These are phyloP conservation scores for Rachicladosporium sp. DNA, from an alignment of 2,329 filamentous ascomycete genomes.

Conservation along the genomic window DNA sequence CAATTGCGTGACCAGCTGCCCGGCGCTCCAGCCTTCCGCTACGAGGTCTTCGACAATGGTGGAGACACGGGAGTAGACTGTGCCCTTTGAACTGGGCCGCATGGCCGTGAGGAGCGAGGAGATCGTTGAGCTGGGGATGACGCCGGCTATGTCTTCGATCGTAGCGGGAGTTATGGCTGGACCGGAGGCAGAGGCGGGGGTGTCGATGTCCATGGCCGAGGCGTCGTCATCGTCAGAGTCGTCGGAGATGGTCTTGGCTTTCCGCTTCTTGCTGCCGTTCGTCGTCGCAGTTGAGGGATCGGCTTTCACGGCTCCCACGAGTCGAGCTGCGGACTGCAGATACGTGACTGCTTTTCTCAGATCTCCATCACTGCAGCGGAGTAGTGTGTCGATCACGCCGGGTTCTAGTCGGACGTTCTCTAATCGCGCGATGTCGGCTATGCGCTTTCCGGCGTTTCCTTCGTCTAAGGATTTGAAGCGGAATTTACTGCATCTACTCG, in stretches of 20 bases:
- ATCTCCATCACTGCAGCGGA: slow-evolving; percentile 85
- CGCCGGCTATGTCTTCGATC: slow-evolving; percentile 90
- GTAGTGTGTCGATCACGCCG: slow-evolving; percentile 71
- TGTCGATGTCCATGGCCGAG: slow-evolving; percentile 36
- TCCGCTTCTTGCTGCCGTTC: slow-evolving; percentile 22
- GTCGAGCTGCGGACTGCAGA: slow-evolving; percentile 79
- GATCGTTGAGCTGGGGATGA: slow-evolving; percentile 69
- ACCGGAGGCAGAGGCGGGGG: slow-evolving; percentile 8
- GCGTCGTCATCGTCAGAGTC: slow-evolving; percentile 44
- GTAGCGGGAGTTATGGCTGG: slow-evolving; percentile 57
- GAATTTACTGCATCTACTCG: slow-evolving; percentile 90
- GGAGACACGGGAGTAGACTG: slow-evolving; percentile 61
- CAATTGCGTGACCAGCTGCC: slow-evolving; percentile 72
- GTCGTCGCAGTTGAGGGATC: slow-evolving; percentile 9
- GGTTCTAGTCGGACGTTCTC: slow-evolving; percentile 67
- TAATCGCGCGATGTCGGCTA: slow-evolving; percentile 69
- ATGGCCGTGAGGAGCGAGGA: slow-evolving; percentile 60
- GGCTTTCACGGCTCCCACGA: slow-evolving; percentile 54
- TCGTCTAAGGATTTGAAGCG: slow-evolving; percentile 93
- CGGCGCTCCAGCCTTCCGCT: slow-evolving; percentile 92
- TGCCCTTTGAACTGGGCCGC: slow-evolving; percentile 52
- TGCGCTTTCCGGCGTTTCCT: slow-evolving; percentile 62
- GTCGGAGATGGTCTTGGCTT: slow-evolving; percentile 41
- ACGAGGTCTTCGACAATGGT: slow-evolving; percentile 80
- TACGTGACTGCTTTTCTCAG: slow-evolving; percentile 93